Percentiles rank a stretch among this genome's conserved stretches.
Evolutionary conservation across 306 rosid species (phyloP).

Genomic region (Ormosia semicastrata): DNA sequence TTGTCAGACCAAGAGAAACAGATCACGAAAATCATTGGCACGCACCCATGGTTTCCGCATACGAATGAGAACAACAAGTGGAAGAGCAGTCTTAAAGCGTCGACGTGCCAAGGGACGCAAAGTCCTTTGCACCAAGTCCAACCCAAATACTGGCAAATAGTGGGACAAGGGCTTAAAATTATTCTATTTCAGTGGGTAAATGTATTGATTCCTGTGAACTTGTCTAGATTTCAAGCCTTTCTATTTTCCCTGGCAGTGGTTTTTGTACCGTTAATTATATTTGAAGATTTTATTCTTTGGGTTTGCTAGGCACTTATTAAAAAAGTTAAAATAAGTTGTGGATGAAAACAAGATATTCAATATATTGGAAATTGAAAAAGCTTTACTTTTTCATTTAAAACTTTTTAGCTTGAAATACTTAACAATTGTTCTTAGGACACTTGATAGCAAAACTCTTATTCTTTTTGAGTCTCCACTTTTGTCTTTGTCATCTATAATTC

Average conservation of each 20-base stretch:
- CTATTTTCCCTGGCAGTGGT: background rate
- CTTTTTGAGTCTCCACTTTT: background rate
- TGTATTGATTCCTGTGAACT: constrained; percentile 19
- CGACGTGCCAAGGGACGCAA: constrained; percentile 92
- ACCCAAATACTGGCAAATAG: constrained; percentile 71
- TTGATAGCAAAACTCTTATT: no score
- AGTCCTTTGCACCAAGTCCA: constrained; percentile 82
- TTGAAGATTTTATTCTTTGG: background rate
- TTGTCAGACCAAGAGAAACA: constrained; percentile 83
- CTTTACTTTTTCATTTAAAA: no score
- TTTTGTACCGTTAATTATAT: constrained; percentile 17
- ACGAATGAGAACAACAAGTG: constrained; percentile 84
- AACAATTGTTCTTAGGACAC: no score
- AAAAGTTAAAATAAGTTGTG: no score
- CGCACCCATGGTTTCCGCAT: constrained; percentile 87
- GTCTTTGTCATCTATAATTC: background rate
- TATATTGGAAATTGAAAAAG: no score
- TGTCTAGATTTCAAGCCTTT: constrained; percentile 16
- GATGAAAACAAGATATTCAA: no score
- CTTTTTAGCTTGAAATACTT: no score
- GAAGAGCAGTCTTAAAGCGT: constrained; percentile 76
- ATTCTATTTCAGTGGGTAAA: background rate
- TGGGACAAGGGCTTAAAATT: background rate
- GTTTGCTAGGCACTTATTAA: no score
- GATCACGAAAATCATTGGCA: constrained; percentile 86